Evolutionary conservation across 331 rosid genomes (phyloP), one percentile per base, ranked within the genome.

Genomic region (Dryas integrifolia): DNA sequence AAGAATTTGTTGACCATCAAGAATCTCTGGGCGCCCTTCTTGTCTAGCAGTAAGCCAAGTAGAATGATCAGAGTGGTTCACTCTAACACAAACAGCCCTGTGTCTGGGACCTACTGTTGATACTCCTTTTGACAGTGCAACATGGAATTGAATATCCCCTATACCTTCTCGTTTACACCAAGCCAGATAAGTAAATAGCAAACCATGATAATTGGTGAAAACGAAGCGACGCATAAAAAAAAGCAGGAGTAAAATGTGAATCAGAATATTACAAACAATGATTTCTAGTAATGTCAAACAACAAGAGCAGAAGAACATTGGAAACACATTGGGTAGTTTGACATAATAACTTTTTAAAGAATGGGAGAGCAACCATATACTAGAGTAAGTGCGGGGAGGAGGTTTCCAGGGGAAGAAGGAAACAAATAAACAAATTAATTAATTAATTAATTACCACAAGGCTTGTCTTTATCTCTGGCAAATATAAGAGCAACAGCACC

Each of bases 401-500:
- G 40, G 39, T 6, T 40, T 40, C 50, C 8, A 16, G 41, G 18
- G 52, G 52, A 69, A 12, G 24, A 59, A 12, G 13, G 24, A 72
- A 72, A 9, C 14, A 49, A 24, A 49, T 4, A 11, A 5, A 30
- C 35, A 1, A 30, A 30, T 21, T 50, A 57, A 50, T 15, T 60
- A 9, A 59, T 13, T 26, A 39, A 44, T 75, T 58, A 69, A 70
- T 58, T 86, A 92, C 96, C 98, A 40, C 62, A 68, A 58, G 82
- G 56, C 70, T 87, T 79, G 77, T 80, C 70, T 70, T 80, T 82
- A 77, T 90, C 96, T 81, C 66, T 74, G 67, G 86, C 96, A 65
- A 92, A 88, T 55, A 87, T 86, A 46, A 92, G 91, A 83, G 87
- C 96, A 78, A 88, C 87, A 72, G 89, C 96, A 68, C 77, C 88